phyloP scores from a whole-genome alignment of 768 basidiomycete species.

The Podaxis carcinomalis region DNA sequence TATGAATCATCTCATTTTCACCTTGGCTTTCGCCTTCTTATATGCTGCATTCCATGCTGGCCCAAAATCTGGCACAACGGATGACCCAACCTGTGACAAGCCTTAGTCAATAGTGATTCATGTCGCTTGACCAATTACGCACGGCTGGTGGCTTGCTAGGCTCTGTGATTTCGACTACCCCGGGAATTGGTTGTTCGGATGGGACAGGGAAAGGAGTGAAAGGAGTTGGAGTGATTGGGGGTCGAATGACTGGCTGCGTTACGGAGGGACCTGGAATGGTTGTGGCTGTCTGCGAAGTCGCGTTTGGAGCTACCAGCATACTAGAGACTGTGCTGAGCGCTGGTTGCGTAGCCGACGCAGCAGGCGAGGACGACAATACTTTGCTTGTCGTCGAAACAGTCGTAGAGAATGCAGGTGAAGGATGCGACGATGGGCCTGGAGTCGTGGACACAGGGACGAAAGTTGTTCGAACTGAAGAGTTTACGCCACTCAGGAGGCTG shows the following conservation, averaged over 20 bases:
- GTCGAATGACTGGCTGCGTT: conserved; percentile 8
- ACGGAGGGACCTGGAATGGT: neutral
- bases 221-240: conserved; percentile 18
- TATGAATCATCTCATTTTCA: conserved; percentile 21
- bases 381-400: neutral
- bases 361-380: neutral
- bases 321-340: neutral
- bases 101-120: neutral
- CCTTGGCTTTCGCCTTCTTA: conserved; percentile 52
- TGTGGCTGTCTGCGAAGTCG: neutral
- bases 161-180: conserved; percentile 11
- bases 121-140: conserved; percentile 14
- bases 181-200: conserved; percentile 37
- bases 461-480: neutral
- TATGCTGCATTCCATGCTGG: conserved; percentile 60
- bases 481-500: neutral
- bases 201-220: conserved; percentile 65
- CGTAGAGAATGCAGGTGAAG: neutral
- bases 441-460: neutral
- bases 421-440: neutral
- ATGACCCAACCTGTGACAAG: conserved; percentile 26
- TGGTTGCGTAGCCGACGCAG: neutral
- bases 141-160: conserved; percentile 49
- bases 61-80: conserved; percentile 40
- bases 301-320: neutral